Conservation (phyloP, 1,284 basidiomycete species). For the Kwoniella shivajii region DNA sequence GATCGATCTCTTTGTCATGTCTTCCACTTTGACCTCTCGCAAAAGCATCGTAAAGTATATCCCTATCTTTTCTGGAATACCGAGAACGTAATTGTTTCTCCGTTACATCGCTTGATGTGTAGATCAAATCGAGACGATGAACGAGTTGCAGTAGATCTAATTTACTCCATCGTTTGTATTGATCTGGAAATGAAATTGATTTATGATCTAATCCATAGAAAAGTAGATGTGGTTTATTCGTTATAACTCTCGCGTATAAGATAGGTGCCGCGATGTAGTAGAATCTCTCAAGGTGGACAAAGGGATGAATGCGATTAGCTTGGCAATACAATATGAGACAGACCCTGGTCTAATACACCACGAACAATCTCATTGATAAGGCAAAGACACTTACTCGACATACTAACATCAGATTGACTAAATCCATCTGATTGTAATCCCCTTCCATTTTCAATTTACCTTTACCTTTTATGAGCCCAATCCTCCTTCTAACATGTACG, state of each 20-base stretch:
- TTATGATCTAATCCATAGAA: background rate
- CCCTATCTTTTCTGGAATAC: background rate
- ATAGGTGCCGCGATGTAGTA: background rate
- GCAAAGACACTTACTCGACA: constrained; percentile 1
- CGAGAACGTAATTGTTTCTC: background rate
- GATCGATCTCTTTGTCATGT: background rate
- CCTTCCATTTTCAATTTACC: background rate
- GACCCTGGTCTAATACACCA: too few relatives aligned
- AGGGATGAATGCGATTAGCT: background rate
- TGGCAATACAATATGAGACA: background rate
- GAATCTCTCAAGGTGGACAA: constrained; percentile 2
- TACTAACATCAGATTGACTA: constrained; percentile 1
- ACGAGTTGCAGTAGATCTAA: constrained; percentile 1
- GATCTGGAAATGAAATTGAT: background rate
- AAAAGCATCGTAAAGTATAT: background rate
- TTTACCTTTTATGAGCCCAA: background rate
- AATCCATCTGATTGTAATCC: constrained; percentile 6
- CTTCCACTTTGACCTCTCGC: background rate
- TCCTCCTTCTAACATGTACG: background rate
- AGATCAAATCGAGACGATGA: background rate
- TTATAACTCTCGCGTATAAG: constrained; percentile 4
- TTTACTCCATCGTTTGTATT: background rate
- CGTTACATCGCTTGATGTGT: background rate
- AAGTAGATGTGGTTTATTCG: background rate
- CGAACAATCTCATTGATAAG: background rate